Evolutionary conservation across 192 early-diverging fungal species (phyloP), one percentile per base, ranked within the genome.

Genomic region (Coemansia sp.): DNA sequence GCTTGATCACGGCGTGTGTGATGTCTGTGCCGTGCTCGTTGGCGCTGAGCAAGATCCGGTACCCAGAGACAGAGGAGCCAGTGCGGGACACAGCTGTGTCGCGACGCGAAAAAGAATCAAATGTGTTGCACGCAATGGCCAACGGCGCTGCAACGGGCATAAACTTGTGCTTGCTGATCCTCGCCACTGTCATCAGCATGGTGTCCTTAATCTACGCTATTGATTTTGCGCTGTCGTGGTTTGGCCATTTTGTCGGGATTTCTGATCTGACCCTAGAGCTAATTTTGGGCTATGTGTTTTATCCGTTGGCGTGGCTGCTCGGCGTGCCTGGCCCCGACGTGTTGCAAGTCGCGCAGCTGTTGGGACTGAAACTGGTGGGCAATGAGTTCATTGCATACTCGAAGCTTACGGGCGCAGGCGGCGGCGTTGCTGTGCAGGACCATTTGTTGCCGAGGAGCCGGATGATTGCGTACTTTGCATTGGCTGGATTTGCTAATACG

Each of bases 301-400:
- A 85, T 54, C 92, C 91, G 62, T 71, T 89, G 41, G 84, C 89
- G 22, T 86, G 85, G 82, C 72, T 88, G 58, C 69, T 92, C 63
- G 91, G 90, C 38, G 85, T 91, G 47, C 85, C 82, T 18, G 26
- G 45, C n/a, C 39, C 64, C 6, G 76, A 88, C 53, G 65, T 84
- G 37, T 78, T 86, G 32, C 58, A 48, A 26, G 88, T 88, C 14
- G 88, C 86, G 47, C 82, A 85, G 59, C 68, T 93, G 39, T 64
- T 89, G 78, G 86, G 89, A 13, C 85, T 85, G 41, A 93, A 93
- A 81, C 85, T 93, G 55, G 74, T 92, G 69, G 83, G 88, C 53
- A 96, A 94, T 80, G 94, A 96, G 85, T 93, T 96, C 72, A 88
- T 88, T n/a, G 94, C 89, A 4, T 96, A 91, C 75, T 62, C 71